phyloP scores from a whole-genome alignment of 2,329 filamentous ascomycete genomes.

The Diaporthe aspalathi region DNA sequence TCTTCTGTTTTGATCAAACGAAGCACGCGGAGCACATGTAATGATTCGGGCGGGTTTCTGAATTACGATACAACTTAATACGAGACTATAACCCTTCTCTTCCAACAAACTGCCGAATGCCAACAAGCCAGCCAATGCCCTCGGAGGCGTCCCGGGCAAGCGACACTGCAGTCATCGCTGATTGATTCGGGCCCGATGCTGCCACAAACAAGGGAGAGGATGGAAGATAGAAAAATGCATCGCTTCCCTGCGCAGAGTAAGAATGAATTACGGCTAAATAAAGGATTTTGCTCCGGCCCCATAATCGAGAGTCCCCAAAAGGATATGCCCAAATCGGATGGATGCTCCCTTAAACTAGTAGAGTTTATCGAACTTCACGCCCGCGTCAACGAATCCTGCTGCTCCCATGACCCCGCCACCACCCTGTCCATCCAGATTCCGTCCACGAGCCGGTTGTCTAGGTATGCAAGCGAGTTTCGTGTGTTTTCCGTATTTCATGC shows the following conservation, averaged over 20 bases:
- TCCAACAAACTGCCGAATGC: not conserved
- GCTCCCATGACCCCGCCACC: not conserved
- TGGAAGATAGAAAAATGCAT: not conserved
- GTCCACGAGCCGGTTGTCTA: conserved; percentile 22
- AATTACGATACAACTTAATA: conserved; percentile 29
- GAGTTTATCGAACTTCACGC: not conserved
- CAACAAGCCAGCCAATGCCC: not conserved
- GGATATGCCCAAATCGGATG: conserved; percentile 19
- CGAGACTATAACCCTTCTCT: not conserved
- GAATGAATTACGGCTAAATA: conserved; percentile 4
- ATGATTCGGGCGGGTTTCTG: conserved; percentile 15
- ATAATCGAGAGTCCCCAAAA: not conserved
- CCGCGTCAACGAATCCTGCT: conserved; percentile 3
- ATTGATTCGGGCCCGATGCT: not conserved
- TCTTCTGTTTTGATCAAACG: conserved; percentile 5
- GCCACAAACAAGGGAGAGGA: not conserved
- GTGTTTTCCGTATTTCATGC: conserved; percentile 18
- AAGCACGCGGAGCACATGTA: conserved; percentile 10
- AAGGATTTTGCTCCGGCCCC: conserved; percentile 9
- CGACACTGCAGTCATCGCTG: not conserved
- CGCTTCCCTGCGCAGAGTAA: conserved; percentile 12
- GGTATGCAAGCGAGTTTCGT: conserved; percentile 19
- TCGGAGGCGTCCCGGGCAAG: not conserved
- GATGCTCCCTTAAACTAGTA: conserved; percentile 15
- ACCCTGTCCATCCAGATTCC: not conserved